Evolutionary conservation across 495 filamentous ascomycete species (phyloP).

Genomic region (Penicillium daleae): DNA sequence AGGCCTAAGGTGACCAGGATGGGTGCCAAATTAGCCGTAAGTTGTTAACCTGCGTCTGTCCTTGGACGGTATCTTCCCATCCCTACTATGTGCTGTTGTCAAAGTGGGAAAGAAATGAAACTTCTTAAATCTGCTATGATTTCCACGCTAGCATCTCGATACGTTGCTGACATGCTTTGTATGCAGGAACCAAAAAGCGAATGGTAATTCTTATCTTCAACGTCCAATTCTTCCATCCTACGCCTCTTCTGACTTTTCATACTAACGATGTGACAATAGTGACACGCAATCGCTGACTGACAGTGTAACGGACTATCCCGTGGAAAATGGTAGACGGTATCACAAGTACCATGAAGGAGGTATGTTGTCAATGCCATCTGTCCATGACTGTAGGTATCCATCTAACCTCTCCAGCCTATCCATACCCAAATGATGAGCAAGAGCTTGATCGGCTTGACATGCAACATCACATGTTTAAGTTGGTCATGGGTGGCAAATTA

Average conservation of each 20-base stretch:
- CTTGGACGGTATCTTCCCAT: not conserved
- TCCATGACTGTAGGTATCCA: not conserved
- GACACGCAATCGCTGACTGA: slow-evolving; percentile 55
- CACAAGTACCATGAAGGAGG: slow-evolving; percentile 61
- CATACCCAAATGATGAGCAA: slow-evolving; percentile 61
- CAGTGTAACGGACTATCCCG: slow-evolving; percentile 55
- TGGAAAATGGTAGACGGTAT: slow-evolving; percentile 60
- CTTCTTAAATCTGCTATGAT: not conserved
- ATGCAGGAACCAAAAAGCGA: slow-evolving; percentile 30
- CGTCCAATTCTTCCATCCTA: not conserved
- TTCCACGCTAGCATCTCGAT: not conserved
- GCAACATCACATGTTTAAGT: slow-evolving; percentile 63
- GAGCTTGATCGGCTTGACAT: slow-evolving; percentile 60
- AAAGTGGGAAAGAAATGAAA: too few species aligned
- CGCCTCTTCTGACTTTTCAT: not conserved
- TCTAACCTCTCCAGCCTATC: slow-evolving; percentile 45
- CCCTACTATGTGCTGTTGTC: not conserved
- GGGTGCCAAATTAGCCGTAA: slow-evolving; percentile 31
- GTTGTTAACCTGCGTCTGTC: slow-evolving; percentile 6
- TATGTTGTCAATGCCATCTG: slow-evolving; percentile 33
- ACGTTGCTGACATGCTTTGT: slow-evolving; percentile 25
- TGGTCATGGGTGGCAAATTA: slow-evolving; percentile 53
- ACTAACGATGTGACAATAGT: slow-evolving; percentile 29
- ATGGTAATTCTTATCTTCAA: slow-evolving; percentile 22
- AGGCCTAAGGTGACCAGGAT: slow-evolving; percentile 18